Evolutionary conservation across 2,329 filamentous ascomycete genomes (phyloP), one percentile per base, ranked within the genome.

Genomic region (Fusarium falciforme): DNA sequence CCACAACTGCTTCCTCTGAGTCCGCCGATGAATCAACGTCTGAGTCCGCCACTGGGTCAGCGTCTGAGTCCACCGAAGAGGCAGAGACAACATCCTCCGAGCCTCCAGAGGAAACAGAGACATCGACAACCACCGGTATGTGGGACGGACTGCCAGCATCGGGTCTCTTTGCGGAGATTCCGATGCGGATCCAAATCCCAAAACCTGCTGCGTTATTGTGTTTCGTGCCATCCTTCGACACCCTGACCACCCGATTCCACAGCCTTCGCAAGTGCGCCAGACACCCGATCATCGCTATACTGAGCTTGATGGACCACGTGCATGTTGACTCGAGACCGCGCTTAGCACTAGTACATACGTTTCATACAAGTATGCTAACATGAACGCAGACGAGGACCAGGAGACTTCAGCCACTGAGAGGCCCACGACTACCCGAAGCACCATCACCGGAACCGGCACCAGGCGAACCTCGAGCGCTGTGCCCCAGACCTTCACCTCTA

Each of bases 401-500:
- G 59, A 70, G 58, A 72, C 79, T 72, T 62, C 72, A n/a, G 77
- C 77, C 31, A 47, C 62, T 57, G 60, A 71, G 9, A 52, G 76
- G 7, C 64, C 72, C 8, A 59, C 75, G 20, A 74, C 75, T 22
- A 77, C 76, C 7, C 74, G 78, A 35, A 69, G 76, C 16, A 81
- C 81, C 7, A 80, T 83, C 29, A 83, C 82, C 22, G 72, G 72
- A 64, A 79, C 81, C 6, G 81, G 82, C 25, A 79, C 75, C 7
- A 72, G 80, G 29, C 79, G 78, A 36, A 83, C 84, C 12, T 82
- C 79, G 14, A 84, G 76, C 70, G 72, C 81, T 33, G 77, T 87
- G 64, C 69, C 80, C 8, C 77, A 82, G 27, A 86, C 85, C 0
- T 79, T 80, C 68, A 89, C 87, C n/a, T 85, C 85, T 8, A 87